These are phyloP conservation scores for Solanum chacoense DNA, from an alignment of 305 asterid genomes.

Conservation along the genomic window DNA sequence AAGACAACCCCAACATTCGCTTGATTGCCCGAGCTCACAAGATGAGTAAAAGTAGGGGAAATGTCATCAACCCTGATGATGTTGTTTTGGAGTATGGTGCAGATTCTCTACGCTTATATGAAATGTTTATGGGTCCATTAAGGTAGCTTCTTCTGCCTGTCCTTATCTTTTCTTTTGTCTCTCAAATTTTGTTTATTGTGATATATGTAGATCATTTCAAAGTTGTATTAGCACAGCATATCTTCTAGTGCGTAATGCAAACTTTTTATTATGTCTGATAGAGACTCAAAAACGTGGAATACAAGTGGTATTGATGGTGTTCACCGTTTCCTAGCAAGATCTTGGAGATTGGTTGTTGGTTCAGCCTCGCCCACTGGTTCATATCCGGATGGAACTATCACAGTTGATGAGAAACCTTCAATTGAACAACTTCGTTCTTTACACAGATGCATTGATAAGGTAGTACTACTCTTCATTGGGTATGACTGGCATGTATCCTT, in stretches of 20 bases:
- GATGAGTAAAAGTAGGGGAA: constrained; percentile 99
- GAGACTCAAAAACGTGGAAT: constrained; percentile 98
- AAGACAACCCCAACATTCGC: constrained; percentile 59
- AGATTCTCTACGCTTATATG: constrained; percentile 92
- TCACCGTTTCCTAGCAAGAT: constrained; percentile 86
- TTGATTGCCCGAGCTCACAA: constrained; percentile 80
- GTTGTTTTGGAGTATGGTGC: constrained; percentile 91
- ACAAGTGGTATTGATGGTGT: constrained; percentile 97
- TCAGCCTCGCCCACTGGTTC: constrained; percentile 57
- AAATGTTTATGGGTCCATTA: constrained; percentile 99
- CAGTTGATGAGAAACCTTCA: constrained; percentile 57
- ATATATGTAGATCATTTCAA: background rate
- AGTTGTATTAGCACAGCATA: background rate
- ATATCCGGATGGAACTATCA: constrained; percentile 53
- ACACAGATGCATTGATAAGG: constrained; percentile 88
- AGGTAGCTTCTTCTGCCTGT: constrained; percentile 30
- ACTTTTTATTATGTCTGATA: constrained; percentile 2
- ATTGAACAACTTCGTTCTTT: constrained; percentile 64
- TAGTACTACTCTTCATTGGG: constrained; percentile 2
- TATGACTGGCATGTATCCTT: background rate
- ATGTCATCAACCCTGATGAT: constrained; percentile 94
- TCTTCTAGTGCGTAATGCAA: background rate
- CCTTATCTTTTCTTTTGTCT: background rate
- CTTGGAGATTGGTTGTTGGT: constrained; percentile 87
- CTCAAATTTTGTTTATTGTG: background rate